Evolutionary conservation across 495 filamentous ascomycete genomes (phyloP).

Genomic region (Aspergillus leporis): DNA sequence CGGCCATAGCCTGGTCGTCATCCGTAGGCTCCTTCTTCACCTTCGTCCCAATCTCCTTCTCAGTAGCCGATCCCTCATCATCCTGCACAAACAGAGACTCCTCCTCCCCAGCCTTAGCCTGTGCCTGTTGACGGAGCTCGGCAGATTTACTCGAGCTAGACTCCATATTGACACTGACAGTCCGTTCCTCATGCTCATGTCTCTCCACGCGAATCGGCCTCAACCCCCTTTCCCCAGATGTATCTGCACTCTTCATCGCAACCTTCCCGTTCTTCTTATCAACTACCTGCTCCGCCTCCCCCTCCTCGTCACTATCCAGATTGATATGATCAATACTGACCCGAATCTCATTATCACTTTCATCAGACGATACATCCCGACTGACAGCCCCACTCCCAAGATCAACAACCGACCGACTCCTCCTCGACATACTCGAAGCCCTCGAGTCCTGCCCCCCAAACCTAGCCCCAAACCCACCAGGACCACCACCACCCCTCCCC

Average conservation of each 20-base stretch:
- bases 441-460: constrained; percentile 30
- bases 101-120: constrained; percentile 32
- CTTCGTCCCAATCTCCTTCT: constrained; percentile 21
- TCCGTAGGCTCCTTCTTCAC: constrained; percentile 50
- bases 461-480: constrained; percentile 14
- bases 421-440: constrained; percentile 25
- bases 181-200: constrained; percentile 52
- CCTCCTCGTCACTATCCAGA: constrained; percentile 43
- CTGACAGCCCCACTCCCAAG: constrained; percentile 22
- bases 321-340: constrained; percentile 55
- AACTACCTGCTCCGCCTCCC: constrained; percentile 21
- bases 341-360: constrained; percentile 38
- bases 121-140: constrained; percentile 39
- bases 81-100: constrained; percentile 33
- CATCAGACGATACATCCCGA: constrained; percentile 43
- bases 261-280: constrained; percentile 43
- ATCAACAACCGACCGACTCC: constrained; percentile 31
- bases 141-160: constrained; percentile 49
- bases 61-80: constrained; percentile 23
- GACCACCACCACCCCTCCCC: constrained; percentile 21
- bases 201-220: constrained; percentile 51
- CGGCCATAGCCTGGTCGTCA: constrained; percentile 40
- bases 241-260: constrained; percentile 21
- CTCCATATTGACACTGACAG: constrained; percentile 52
- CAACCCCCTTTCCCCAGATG: constrained; percentile 29